A percentile compares a stretch with the other conserved stretches of the same genome.
Evolutionary conservation across 345 rosid genomes (phyloP).

Genomic region (Cardamine occulta): DNA sequence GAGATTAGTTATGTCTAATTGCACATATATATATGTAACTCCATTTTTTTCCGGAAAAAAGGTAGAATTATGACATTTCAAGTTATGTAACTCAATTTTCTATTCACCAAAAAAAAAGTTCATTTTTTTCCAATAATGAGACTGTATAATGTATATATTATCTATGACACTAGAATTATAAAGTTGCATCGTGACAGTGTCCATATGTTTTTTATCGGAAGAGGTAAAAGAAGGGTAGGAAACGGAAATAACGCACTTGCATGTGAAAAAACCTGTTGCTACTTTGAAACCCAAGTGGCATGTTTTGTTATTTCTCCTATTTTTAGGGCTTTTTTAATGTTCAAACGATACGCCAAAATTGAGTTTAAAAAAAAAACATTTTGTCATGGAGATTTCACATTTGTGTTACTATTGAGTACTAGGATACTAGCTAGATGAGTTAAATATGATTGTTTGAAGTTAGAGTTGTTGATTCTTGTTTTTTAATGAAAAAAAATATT

Average conservation of each 20-base stretch:
- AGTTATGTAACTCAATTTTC: background rate
- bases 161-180: background rate
- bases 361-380: background rate
- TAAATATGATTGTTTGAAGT: background rate
- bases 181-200: slow-evolving; percentile 22
- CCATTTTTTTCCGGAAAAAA: too few relatives aligned
- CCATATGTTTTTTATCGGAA: slow-evolving; percentile 33
- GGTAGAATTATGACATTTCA: too few relatives aligned
- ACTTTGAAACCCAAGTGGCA: slow-evolving; percentile 32
- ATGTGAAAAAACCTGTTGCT: slow-evolving; percentile 31
- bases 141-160: background rate
- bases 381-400: background rate
- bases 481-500: too few relatives aligned
- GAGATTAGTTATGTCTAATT: background rate
- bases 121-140: background rate
- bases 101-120: background rate
- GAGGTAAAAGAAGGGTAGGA: slow-evolving; percentile 29
- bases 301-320: slow-evolving; percentile 26
- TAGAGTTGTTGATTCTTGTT: background rate
- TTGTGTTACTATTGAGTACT: background rate
- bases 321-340: slow-evolving; percentile 10
- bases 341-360: background rate
- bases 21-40: background rate
- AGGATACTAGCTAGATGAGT: background rate
- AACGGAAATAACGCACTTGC: slow-evolving; percentile 35